A percentile compares a stretch with the other conserved stretches of the same genome.
Conservation (phyloP, 768 basidiomycete genomes). For the Trametes gibbosa region DNA sequence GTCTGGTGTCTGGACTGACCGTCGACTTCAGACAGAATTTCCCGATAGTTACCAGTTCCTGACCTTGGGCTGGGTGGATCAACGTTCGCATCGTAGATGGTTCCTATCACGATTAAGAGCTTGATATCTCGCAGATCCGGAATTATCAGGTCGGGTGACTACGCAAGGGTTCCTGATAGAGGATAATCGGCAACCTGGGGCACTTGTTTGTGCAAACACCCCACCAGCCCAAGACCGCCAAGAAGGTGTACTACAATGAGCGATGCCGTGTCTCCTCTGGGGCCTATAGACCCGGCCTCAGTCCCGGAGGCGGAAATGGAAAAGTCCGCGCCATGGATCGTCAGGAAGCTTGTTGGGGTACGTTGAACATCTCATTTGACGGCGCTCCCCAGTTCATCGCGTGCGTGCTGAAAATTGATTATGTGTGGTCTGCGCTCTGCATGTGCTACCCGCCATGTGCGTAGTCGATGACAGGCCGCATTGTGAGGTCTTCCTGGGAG, state of each 20-base stretch:
- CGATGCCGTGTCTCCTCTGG: slow-evolving; percentile 38
- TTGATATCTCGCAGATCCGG: neutral
- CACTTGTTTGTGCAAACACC: no score
- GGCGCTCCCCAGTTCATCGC: neutral
- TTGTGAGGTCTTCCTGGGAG: slow-evolving; percentile 65
- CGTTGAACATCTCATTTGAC: slow-evolving; percentile 26
- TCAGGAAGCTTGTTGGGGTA: slow-evolving; percentile 63
- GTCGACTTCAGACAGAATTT: no score
- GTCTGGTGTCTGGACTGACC: no score
- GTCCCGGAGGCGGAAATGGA: slow-evolving; percentile 45
- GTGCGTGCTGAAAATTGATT: neutral
- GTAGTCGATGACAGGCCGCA: slow-evolving; percentile 60
- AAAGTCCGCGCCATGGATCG: slow-evolving; percentile 58
- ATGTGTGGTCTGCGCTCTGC: neutral
- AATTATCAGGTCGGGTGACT: neutral
- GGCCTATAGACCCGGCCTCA: slow-evolving; percentile 50
- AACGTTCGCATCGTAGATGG: neutral
- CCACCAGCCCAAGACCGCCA: neutral
- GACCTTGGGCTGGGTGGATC: neutral
- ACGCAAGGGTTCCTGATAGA: neutral
- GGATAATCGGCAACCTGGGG: neutral
- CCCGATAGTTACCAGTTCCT: no score
- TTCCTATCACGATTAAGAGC: slow-evolving; percentile 10
- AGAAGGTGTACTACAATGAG: slow-evolving; percentile 1
- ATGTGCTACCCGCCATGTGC: neutral